Base-by-base conservation (phyloP, 225 moss, liverwort and hornwort genomes). In the Physcomitrium patens region DNA sequence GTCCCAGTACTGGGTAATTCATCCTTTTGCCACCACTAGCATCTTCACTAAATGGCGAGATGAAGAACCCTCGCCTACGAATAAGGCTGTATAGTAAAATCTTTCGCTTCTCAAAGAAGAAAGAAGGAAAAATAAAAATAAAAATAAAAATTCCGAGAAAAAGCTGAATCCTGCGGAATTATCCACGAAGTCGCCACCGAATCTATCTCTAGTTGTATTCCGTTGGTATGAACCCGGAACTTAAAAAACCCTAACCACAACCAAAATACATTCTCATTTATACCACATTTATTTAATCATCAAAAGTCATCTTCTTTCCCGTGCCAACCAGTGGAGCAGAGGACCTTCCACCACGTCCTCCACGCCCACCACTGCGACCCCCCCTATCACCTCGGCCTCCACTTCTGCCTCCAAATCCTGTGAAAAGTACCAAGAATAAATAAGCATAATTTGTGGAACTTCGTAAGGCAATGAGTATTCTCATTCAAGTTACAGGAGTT, bases 351-450 rank as follows among this genome's bases (percentile, higher is more conserved):
- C 85, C 85, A 14, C 88, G 85, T 42, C 85, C 85, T 68, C 88
- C 88, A 43, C 88, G 78, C 0, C 88, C 83, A 57, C 88, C 81
- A 14, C 87, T 54, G 51, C 88, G 80, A 24, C 88, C 88, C 15
- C 88, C 85, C 3, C 80, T 63, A 44, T 86, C 88, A 65, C 88
- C 88, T 19, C 87, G 65, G 2, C 82, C 68, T 42, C 85, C 85
- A 24, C 83, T 75, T 71, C 88, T 67, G 16, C 88, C 88, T 68
- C 88, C 88, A 12, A 86, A 80, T 48, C 88, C 88, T 89, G 75
- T 8, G 5, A 9, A 66, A 0, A 26, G 0, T 7, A 37, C 1
- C 31, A 7, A 37, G 7, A 37, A 37, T 2, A 37, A 37, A 37
- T 37, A 37, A 37, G 31, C 7, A 7, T 37, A 3, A 37, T 1